These are phyloP conservation scores for Fomitopsis betulina DNA, from an alignment of 1,284 basidiomycete species.

Conservation along the genomic window DNA sequence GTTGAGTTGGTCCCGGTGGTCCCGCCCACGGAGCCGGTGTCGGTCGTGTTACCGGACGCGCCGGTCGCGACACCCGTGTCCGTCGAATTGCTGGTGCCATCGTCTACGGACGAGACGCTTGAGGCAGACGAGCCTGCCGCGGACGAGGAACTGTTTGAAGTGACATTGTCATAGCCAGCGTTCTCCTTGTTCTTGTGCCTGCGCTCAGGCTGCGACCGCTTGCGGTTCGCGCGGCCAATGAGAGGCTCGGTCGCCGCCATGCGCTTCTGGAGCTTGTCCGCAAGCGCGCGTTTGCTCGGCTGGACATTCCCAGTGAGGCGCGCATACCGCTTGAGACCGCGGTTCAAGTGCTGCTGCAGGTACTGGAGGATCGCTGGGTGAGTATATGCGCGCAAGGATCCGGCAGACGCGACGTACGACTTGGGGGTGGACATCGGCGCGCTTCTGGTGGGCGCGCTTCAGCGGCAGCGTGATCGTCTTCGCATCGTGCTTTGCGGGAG, in stretches of 20 bases:
- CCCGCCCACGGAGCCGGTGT: conserved; percentile 9
- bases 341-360: conserved; percentile 71
- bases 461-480: conserved; percentile 54
- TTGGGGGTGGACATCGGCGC: conserved; percentile 50
- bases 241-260: conserved; percentile 28
- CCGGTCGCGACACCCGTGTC: too few relatives aligned
- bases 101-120: conserved; percentile 7
- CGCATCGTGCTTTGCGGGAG: conserved; percentile 32
- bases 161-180: conserved; percentile 7
- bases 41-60: neutral
- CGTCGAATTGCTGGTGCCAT: neutral
- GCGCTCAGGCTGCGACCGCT: conserved; percentile 18
- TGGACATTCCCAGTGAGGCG: conserved; percentile 59
- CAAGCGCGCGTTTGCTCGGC: conserved; percentile 47
- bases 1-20: neutral
- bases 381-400: neutral
- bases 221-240: conserved; percentile 21
- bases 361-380: conserved; percentile 33
- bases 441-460: conserved; percentile 40
- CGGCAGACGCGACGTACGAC: conserved; percentile 40
- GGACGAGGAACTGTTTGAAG: conserved; percentile 5
- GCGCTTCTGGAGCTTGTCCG: conserved; percentile 50
- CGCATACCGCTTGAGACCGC: conserved; percentile 58
- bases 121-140: conserved; percentile 2
- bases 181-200: conserved; percentile 16